A percentile compares a stretch with the other conserved stretches of the same genome.
phyloP scores from a whole-genome alignment of 1,284 basidiomycete species.

The Irpex rosettiformis region DNA sequence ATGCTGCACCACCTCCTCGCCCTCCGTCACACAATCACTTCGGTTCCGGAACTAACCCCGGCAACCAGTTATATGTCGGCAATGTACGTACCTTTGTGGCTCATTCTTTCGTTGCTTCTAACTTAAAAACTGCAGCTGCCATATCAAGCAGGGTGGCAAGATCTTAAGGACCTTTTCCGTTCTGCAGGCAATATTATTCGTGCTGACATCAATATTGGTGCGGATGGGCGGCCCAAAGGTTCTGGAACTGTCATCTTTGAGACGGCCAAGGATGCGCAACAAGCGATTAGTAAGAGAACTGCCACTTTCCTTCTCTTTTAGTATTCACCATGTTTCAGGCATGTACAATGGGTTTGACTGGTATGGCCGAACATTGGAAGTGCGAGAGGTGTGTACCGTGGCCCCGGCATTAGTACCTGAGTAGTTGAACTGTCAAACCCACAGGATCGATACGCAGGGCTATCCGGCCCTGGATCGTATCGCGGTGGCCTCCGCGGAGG shows the following conservation, averaged over 20 bases:
- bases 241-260: constrained; percentile 95
- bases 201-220: constrained; percentile 90
- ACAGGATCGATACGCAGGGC: constrained; percentile 86
- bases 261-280: constrained; percentile 84
- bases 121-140: constrained; percentile 60
- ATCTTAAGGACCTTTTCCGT: constrained; percentile 96
- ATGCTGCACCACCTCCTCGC: constrained; percentile 72
- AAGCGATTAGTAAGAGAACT: constrained; percentile 76
- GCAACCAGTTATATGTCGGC: constrained; percentile 89
- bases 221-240: constrained; percentile 91
- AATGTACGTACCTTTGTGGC: constrained; percentile 70
- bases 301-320: neutral
- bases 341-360: constrained; percentile 96
- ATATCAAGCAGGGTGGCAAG: constrained; percentile 96
- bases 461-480: constrained; percentile 63
- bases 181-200: constrained; percentile 91
- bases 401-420: neutral
- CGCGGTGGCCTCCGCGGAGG: constrained; percentile 61
- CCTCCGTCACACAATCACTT: constrained; percentile 73
- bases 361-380: constrained; percentile 90
- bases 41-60: constrained; percentile 58
- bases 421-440: too few species aligned
- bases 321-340: constrained; percentile 37
- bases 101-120: too few species aligned
- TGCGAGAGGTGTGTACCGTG: constrained; percentile 69